Evolutionary conservation across 129 eudicot species (phyloP).

Genomic region (Escallonia rubra): DNA sequence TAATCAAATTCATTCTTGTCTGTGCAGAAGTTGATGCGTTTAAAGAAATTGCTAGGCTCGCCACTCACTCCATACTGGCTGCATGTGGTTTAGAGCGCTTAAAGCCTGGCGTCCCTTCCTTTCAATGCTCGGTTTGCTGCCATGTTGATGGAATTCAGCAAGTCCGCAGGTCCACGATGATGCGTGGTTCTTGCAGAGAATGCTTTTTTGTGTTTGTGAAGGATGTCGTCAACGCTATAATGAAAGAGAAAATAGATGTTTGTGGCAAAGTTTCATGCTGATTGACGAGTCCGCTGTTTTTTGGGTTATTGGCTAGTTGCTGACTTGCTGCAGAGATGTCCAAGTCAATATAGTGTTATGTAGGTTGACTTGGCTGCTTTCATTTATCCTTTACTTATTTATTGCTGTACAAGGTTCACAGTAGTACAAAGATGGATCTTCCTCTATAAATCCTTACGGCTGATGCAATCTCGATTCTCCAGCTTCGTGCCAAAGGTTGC

Average conservation of each 20-base stretch:
- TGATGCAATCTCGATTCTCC: too few species aligned
- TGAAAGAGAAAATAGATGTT: constrained; percentile 29
- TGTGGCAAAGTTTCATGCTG: neutral
- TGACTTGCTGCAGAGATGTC: neutral
- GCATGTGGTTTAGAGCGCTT: constrained; percentile 67
- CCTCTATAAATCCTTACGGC: too few species aligned
- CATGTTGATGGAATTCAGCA: constrained; percentile 33
- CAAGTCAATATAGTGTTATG: neutral
- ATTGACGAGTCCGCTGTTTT: neutral
- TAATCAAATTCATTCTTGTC: neutral
- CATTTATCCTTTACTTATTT: too few species aligned
- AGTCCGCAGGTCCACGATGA: constrained; percentile 42
- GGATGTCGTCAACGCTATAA: constrained; percentile 49
- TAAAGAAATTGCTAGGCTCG: constrained; percentile 72
- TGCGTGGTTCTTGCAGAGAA: constrained; percentile 76
- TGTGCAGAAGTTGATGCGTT: constrained; percentile 57
- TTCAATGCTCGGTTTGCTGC: constrained; percentile 36
- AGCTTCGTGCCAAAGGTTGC: too few species aligned
- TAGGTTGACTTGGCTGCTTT: too few species aligned
- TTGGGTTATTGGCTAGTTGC: neutral
- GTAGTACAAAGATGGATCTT: too few species aligned
- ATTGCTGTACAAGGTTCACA: too few species aligned
- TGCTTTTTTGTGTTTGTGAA: constrained; percentile 72
- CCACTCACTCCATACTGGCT: constrained; percentile 78
- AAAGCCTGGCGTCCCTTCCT: constrained; percentile 30